A percentile compares a stretch with the other conserved stretches of the same genome.
Conservation (phyloP, 2,329 filamentous ascomycete genomes). For the Penicillium crustosum region DNA sequence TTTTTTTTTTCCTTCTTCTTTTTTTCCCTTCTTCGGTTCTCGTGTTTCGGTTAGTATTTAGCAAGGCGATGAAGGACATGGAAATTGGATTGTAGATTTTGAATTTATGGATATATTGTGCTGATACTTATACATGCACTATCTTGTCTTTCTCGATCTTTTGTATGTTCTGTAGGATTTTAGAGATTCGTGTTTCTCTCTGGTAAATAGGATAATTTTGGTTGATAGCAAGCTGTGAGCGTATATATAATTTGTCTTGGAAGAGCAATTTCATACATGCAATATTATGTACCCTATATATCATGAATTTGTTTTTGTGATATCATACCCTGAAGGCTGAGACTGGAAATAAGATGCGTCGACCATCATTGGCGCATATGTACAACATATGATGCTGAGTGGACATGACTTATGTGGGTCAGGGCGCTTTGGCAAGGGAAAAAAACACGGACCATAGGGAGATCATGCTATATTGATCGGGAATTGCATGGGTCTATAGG, state of each 20-base stretch:
- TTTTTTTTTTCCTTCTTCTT: constrained; percentile 1
- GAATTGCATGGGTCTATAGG: not conserved
- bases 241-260: not conserved
- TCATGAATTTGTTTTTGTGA: not conserved
- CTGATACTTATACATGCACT: not conserved
- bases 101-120: constrained; percentile 13
- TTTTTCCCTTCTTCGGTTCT: not conserved
- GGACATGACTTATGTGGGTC: not conserved
- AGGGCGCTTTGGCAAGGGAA: not conserved
- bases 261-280: not conserved
- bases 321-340: no score
- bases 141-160: not conserved
- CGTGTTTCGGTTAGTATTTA: not conserved
- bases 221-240: not conserved
- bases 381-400: not conserved
- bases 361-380: not conserved
- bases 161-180: not conserved
- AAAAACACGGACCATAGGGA: not conserved
- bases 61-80: not conserved
- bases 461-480: not conserved
- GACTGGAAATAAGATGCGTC: not conserved
- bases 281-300: not conserved
- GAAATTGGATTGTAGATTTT: constrained; percentile 12
- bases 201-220: no score
- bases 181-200: no score